Conservation (phyloP, 2,329 filamentous ascomycete species). For the Trichophyton schoenleinii region DNA sequence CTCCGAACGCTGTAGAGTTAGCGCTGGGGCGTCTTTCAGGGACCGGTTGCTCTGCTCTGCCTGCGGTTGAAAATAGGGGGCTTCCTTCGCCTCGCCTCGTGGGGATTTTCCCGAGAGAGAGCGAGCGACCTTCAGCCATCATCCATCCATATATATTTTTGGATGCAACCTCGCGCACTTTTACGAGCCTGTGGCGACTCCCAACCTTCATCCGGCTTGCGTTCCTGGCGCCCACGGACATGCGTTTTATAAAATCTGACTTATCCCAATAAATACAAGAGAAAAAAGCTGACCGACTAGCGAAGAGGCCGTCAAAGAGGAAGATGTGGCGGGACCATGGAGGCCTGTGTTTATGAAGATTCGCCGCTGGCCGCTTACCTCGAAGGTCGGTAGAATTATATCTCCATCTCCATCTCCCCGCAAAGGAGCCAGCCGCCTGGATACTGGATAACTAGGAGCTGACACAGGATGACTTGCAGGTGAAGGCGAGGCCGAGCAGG, state of each 20-base stretch:
- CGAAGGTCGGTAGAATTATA: slow-evolving; percentile 50
- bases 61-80: too few relatives aligned
- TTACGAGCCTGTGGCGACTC: not conserved
- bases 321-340: slow-evolving; percentile 46
- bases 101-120: too few relatives aligned
- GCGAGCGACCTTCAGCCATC: too few relatives aligned
- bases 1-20: too few relatives aligned
- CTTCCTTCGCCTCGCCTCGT: too few relatives aligned
- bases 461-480: slow-evolving; percentile 22
- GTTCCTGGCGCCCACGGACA: not conserved
- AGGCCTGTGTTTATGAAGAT: slow-evolving; percentile 74
- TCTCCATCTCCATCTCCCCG: not conserved
- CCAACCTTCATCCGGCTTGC: not conserved
- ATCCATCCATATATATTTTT: not conserved
- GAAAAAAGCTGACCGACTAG: not conserved
- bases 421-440: not conserved
- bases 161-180: not conserved
- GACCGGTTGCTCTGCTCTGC: too few relatives aligned
- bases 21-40: too few relatives aligned
- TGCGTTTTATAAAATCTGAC: not conserved
- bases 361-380: slow-evolving; percentile 82
- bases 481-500: slow-evolving; percentile 34
- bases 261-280: not conserved
- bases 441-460: not conserved
- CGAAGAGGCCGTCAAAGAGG: not conserved